Conservation (phyloP, 108 stramenopile genomes). For the Parietichytrium sp. region DNA sequence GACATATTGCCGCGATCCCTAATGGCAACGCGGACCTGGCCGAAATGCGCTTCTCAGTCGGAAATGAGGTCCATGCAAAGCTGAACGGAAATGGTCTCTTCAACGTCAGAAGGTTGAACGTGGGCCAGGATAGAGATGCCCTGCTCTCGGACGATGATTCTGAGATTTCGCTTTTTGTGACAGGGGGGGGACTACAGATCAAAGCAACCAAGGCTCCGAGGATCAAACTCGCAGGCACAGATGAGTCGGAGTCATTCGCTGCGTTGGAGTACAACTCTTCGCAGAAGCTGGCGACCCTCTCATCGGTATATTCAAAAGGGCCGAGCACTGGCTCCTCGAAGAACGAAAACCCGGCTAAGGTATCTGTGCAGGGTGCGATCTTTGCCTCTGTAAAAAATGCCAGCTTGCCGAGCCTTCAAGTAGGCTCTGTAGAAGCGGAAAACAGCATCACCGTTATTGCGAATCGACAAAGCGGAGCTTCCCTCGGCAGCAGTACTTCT, state of each 20-base stretch:
- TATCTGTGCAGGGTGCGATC: not conserved
- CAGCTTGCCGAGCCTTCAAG: not conserved
- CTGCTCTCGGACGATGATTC: not conserved
- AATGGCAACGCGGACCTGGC: not conserved
- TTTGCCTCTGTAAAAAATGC: not conserved
- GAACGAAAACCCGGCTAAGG: not conserved
- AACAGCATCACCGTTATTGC: not conserved
- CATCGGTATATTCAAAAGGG: too few species aligned
- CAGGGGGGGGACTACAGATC: conserved; percentile 17
- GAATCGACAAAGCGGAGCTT: not conserved
- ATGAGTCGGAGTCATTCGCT: not conserved
- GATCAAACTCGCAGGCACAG: not conserved
- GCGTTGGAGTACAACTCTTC: not conserved
- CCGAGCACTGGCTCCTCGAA: too few species aligned
- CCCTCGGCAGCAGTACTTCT: too few species aligned
- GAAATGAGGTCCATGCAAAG: not conserved
- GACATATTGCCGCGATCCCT: not conserved
- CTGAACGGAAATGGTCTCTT: not conserved
- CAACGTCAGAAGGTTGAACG: not conserved
- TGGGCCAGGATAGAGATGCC: not conserved
- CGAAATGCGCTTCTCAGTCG: not conserved
- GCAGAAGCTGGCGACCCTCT: not conserved
- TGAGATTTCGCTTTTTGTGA: not conserved
- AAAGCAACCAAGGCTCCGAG: not conserved
- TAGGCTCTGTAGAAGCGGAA: not conserved